phyloP scores from a whole-genome alignment of 2,329 filamentous ascomycete genomes.

The Verticillium albo-atrum region DNA sequence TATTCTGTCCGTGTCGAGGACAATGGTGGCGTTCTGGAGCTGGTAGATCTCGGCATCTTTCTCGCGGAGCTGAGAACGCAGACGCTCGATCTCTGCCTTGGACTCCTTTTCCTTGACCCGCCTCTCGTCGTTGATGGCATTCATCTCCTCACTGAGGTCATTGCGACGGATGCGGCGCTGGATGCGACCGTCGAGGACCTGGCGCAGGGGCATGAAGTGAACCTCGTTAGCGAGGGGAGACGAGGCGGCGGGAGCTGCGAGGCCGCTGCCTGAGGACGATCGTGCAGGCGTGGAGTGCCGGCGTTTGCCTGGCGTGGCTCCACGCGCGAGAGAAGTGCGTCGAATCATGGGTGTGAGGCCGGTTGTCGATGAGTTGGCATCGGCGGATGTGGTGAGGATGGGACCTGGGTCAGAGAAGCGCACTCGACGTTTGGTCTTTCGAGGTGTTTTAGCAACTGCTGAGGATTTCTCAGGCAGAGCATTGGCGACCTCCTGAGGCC shows the following conservation, averaged over 20 bases:
- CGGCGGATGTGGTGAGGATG: constrained; percentile 12
- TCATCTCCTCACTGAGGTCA: constrained; percentile 55
- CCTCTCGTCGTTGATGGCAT: constrained; percentile 44
- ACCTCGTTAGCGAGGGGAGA: constrained; percentile 29
- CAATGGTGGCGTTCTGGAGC: constrained; percentile 44
- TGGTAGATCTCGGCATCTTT: constrained; percentile 50
- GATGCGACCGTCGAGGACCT: constrained; percentile 52
- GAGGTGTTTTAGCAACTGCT: constrained; percentile 8
- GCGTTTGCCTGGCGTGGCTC: constrained; percentile 30
- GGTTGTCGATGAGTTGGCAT: constrained; percentile 28
- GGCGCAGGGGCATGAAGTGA: constrained; percentile 45
- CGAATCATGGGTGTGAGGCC: constrained; percentile 57
- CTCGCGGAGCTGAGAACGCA: constrained; percentile 43
- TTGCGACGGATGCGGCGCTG: constrained; percentile 53
- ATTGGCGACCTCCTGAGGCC: constrained; percentile 12
- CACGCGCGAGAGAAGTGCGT: constrained; percentile 38
- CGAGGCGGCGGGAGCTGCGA: constrained; percentile 9
- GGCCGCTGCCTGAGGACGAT: constrained; percentile 3
- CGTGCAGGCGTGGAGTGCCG: constrained; percentile 40
- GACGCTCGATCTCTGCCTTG: constrained; percentile 41
- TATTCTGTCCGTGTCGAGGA: constrained; percentile 42
- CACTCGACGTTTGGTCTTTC: constrained; percentile 39
- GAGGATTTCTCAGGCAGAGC: constrained; percentile 8
- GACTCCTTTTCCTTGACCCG: constrained; percentile 31
- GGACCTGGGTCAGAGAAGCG: constrained; percentile 57